Evolutionary conservation across 345 rosid species (phyloP).

Genomic region (thale cress (Arabidopsis thaliana)): TAIR10.1 NC_003070.9:17242501-17243000

Average conservation of each 20-base stretch:
- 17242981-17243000: too few relatives aligned
- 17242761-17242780: too few relatives aligned
- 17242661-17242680: slow-evolving; percentile 34
- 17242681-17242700: slow-evolving; percentile 33
- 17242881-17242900: too few relatives aligned
- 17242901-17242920: too few relatives aligned
- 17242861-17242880: too few relatives aligned
- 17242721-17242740: background rate
- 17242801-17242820: background rate
- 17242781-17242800: background rate
- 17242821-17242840: background rate
- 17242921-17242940: too few relatives aligned
- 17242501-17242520: background rate
- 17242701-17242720: slow-evolving; percentile 25
- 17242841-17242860: background rate
- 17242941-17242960: too few relatives aligned
- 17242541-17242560: slow-evolving; percentile 37
- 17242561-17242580: slow-evolving; percentile 36
- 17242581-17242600: slow-evolving; percentile 35
- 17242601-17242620: slow-evolving; percentile 47
- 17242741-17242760: background rate
- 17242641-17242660: slow-evolving; percentile 36
- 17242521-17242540: slow-evolving; percentile 44
- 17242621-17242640: slow-evolving; percentile 38
- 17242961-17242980: too few relatives aligned